Evolutionary conservation across 352 stramenopile genomes (phyloP), one percentile per base, ranked within the genome.

Genomic region (Pythium folliculosum): DNA sequence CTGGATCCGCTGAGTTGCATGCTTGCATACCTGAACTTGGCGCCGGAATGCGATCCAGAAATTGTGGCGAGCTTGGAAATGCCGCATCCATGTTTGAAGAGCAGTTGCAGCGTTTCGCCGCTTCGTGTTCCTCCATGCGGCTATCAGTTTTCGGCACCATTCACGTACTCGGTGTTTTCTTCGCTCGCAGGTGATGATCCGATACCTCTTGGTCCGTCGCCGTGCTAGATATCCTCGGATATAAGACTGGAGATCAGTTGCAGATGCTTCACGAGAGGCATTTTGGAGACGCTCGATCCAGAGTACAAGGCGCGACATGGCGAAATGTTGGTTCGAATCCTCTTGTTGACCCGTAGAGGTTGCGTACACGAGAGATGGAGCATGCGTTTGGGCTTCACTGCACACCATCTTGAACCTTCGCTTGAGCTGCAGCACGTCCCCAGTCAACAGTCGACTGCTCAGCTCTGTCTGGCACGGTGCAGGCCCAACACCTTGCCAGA

Each of bases 401-500:
- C 63, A 72, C 3, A 76, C 50, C 19, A 19, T 55, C 38, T 57
- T 62, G 35, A 70, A 70, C 44, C 69, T 59, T 27, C 69, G 25
- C 35, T 69, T 72, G 1, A 72, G 60, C 38, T 45, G 19, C 13
- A 22, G 23, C n/a, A 53, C 35, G 4, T 50, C 40, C 9, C 66
- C 66, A 19, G 37, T 45, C 5, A 21, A 19, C 6, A 72, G 21
- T 19, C 59, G 67, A 37, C 54, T 38, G 16, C 21, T 45, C 16
- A 16, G 17, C 1, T 69, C 40, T 23, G 25, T 52, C 6, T 23
- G 14, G 8, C 27, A 60, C 7, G 19, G 21, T 12, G 65, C 44
- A 51, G 53, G 69, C 19, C 60, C 65, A 27, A 64, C 30, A 22
- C 77, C 77, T 47, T 78, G 67, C 77, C 77, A 84, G 53, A 84